Percentiles rank a stretch among this genome's conserved stretches.
Conservation (phyloP, 2,329 filamentous ascomycete genomes). For the Fonsecaea erecta region DNA sequence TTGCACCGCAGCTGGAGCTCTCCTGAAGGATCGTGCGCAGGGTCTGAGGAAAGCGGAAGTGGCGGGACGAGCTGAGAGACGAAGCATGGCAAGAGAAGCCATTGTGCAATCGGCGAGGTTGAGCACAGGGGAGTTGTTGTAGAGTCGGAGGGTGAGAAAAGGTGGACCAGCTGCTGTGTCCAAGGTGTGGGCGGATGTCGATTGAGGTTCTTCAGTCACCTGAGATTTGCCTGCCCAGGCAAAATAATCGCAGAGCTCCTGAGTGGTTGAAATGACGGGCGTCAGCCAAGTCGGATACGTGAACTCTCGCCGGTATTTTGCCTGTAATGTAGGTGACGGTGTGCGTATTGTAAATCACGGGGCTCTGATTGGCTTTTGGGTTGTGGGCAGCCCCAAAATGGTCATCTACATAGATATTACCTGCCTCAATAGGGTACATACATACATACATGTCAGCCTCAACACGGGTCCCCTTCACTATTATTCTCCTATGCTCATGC, state of each 20-base stretch:
- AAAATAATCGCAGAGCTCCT: constrained; percentile 9
- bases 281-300: constrained; percentile 5
- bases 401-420: background rate
- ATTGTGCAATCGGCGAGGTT: constrained; percentile 53
- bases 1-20: constrained; percentile 36
- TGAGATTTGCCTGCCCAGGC: constrained; percentile 22
- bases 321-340: background rate
- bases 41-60: constrained; percentile 36
- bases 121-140: constrained; percentile 1
- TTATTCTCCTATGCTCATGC: background rate
- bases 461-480: background rate
- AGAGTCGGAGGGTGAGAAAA: constrained; percentile 18
- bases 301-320: background rate
- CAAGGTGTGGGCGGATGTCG: constrained; percentile 21
- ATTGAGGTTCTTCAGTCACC: constrained; percentile 26
- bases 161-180: constrained; percentile 12
- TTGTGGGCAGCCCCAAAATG: background rate
- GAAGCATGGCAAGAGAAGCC: constrained; percentile 71
- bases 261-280: constrained; percentile 27
- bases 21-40: constrained; percentile 32
- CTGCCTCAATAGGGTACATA: background rate
- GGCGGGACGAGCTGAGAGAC: constrained; percentile 70
- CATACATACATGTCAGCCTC: background rate
- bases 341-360: background rate
- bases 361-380: background rate